A percentile compares a stretch with the other conserved stretches of the same genome.
These are phyloP conservation scores for Umbelopsis sp. DNA, from an alignment of 192 early-diverging fungal genomes.

Conservation along the genomic window DNA sequence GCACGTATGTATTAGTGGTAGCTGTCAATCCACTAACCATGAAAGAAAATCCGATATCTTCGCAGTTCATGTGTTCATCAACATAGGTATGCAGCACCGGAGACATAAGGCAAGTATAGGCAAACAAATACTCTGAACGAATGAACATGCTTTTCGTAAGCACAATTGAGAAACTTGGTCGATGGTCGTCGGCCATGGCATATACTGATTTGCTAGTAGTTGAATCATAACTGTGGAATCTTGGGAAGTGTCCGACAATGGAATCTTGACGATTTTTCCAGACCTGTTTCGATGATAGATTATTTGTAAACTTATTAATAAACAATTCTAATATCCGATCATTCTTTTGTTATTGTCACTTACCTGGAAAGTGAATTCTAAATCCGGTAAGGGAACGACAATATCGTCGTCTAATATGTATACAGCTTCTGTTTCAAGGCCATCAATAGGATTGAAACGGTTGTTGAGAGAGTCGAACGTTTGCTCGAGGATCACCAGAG, in stretches of 20 bases:
- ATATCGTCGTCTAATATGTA: constrained; percentile 45
- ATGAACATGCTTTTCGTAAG: constrained; percentile 42
- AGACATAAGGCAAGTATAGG: constrained; percentile 37
- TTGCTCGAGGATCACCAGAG: constrained; percentile 26
- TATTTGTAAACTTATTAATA: neutral
- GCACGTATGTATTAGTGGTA: constrained; percentile 17
- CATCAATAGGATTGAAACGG: constrained; percentile 36
- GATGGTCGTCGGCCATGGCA: constrained; percentile 12
- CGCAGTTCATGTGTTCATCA: constrained; percentile 35
- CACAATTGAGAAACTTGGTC: constrained; percentile 24
- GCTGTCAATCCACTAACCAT: constrained; percentile 34
- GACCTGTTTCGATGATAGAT: constrained; percentile 7
- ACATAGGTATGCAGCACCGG: constrained; percentile 28
- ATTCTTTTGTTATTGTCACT: neutral
- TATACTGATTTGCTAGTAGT: constrained; percentile 13
- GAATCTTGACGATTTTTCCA: constrained; percentile 28
- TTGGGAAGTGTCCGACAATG: constrained; percentile 37
- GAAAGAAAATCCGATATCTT: constrained; percentile 37
- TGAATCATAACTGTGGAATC: constrained; percentile 27
- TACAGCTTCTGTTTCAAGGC: constrained; percentile 26
- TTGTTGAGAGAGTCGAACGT: constrained; percentile 43
- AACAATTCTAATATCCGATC: neutral
- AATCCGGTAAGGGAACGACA: constrained; percentile 23
- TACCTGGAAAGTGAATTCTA: constrained; percentile 37
- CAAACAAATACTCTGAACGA: constrained; percentile 36